Base-by-base conservation (phyloP, 179 eudicot species). In the Drosera spatulata region DNA sequence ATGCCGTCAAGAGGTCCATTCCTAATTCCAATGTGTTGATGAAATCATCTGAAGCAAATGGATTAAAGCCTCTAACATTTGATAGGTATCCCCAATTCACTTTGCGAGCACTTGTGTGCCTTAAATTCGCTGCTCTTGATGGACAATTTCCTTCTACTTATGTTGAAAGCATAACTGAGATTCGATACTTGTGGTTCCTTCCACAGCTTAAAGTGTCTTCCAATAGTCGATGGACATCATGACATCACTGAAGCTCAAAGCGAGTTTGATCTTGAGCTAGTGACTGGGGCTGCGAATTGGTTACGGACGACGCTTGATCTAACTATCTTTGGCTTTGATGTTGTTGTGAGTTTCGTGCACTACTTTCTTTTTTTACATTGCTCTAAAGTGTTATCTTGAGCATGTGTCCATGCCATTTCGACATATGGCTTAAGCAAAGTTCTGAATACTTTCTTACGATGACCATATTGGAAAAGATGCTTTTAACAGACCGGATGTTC, bases 281-380 rank as follows among this genome's bases (percentile, higher is more conserved):
- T 88, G 63, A 84, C 76, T 49, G 69, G 68, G 57, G 96, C 99
- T 69, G 96, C 96, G 41, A 66, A 68, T 69, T 86, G 82, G 87
- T 83, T 93, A 41, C 73, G 85, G 67, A 78, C 62, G 73, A 79
- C 61, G 60, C 96, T 93, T 47, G 72, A 74, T 65, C 95, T 93
- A 55, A 93, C 99, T 59, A 84, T 93, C 59, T 84, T 93, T 60
- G 99, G 99, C 59, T 93, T 93, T 70, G 96, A 89, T 71, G 95
- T 89, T 66, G 99, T 93, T 62, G 99, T 93, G 66, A 86, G 99
- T 84, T 71, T 55, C 42, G 52, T 2, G 53, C 5, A 38, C 33
- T 62, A 8, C 38, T 13, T 40, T 13, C 64, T 12, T 22, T 13
- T 13, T 43, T 59, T 7, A 58, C 4, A 5, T 22, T 7, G 56